A percentile compares a stretch with the other conserved stretches of the same genome.
Conservation (phyloP, 169 alveolate genomes). For the Cryptosporidium ubiquitum region DNA sequence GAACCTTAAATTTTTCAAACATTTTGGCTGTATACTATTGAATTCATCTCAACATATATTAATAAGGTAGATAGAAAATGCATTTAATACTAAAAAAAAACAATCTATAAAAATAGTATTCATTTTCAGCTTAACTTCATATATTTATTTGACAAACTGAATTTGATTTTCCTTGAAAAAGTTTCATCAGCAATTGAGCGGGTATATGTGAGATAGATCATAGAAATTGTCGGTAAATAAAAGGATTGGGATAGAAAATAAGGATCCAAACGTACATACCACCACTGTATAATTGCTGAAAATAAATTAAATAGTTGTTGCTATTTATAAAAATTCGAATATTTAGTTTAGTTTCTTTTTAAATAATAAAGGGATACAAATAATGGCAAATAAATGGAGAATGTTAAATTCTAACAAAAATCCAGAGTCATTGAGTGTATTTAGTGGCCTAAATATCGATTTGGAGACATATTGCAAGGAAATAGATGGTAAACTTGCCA, state of each 20-base stretch:
- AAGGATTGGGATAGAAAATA: conserved; percentile 19
- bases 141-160: no score
- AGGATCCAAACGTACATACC: conserved; percentile 47
- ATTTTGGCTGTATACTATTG: no score
- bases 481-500: conserved; percentile 13
- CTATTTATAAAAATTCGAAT: not conserved
- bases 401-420: conserved; percentile 48
- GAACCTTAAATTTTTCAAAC: not conserved
- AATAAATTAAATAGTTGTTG: not conserved
- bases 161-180: not conserved
- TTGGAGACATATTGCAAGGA: conserved; percentile 40
- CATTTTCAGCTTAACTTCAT: no score
- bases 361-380: not conserved
- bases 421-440: conserved; percentile 54
- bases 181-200: not conserved
- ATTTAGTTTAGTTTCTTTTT: not conserved
- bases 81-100: no score
- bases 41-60: not conserved
- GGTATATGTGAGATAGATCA: not conserved
- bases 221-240: not conserved
- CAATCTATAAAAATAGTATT: no score
- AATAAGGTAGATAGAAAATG: not conserved
- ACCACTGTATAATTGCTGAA: not conserved
- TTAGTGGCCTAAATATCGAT: conserved; percentile 55
- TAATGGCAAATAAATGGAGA: conserved; percentile 56